Percentiles rank a stretch among this genome's conserved stretches.
These are phyloP conservation scores for Logfia minima DNA, from an alignment of 129 eudicot species.

Conservation along the genomic window DNA sequence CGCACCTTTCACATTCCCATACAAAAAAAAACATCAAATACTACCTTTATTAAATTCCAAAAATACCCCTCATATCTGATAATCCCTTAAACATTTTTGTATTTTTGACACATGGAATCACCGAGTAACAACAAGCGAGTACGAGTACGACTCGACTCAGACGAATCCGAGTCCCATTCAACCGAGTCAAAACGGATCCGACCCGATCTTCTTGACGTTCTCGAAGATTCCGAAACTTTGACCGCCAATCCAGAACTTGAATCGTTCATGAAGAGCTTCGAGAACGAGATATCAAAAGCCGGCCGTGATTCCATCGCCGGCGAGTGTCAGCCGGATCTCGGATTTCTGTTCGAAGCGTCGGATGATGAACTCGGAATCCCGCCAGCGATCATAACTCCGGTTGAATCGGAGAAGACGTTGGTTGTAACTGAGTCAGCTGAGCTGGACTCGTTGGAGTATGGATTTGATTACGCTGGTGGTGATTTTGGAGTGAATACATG, in stretches of 20 bases:
- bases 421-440: slow-evolving; percentile 28
- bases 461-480: slow-evolving; percentile 27
- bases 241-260: slow-evolving; percentile 14
- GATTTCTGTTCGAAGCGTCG: slow-evolving; percentile 55
- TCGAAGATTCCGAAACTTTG: background rate
- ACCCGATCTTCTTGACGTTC: slow-evolving; percentile 22
- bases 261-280: slow-evolving; percentile 48
- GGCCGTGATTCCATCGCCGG: slow-evolving; percentile 24
- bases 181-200: slow-evolving; percentile 5
- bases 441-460: slow-evolving; percentile 52
- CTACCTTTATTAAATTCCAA: slow-evolving; percentile 5
- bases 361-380: slow-evolving; percentile 79
- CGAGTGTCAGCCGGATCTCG: slow-evolving; percentile 48
- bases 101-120: slow-evolving; percentile 5
- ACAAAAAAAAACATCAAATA: background rate
- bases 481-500: background rate
- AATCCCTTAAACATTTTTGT: background rate
- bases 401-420: background rate
- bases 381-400: slow-evolving; percentile 27
- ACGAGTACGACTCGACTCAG: slow-evolving; percentile 21
- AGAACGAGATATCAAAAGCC: slow-evolving; percentile 36
- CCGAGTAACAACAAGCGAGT: background rate
- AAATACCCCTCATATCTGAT: slow-evolving; percentile 4
- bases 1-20: background rate
- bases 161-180: slow-evolving; percentile 4